A percentile compares a stretch with the other conserved stretches of the same genome.
Conservation (phyloP, 2,329 filamentous ascomycete species). For the Cladosporium sphaerospermum region DNA sequence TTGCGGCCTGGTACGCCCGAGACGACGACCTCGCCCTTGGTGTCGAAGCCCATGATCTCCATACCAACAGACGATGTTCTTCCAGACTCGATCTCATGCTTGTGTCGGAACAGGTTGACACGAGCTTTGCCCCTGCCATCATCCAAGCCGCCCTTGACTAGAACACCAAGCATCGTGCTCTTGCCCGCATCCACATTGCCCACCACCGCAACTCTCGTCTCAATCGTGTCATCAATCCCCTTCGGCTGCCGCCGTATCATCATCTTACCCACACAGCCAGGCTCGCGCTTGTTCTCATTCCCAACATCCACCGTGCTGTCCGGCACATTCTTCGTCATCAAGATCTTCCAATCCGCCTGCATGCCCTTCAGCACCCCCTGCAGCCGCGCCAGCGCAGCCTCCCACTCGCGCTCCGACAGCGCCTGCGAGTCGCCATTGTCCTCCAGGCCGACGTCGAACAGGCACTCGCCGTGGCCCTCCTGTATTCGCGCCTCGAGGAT, state of each 20-base stretch:
- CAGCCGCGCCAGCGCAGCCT: slow-evolving; percentile 61
- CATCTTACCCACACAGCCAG: slow-evolving; percentile 75
- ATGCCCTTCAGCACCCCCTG: slow-evolving; percentile 57
- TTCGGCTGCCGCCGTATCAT: slow-evolving; percentile 70
- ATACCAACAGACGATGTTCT: slow-evolving; percentile 94
- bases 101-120: slow-evolving; percentile 93
- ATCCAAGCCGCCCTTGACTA: slow-evolving; percentile 92
- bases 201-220: slow-evolving; percentile 93
- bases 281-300: slow-evolving; percentile 57
- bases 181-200: slow-evolving; percentile 98
- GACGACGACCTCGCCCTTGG: slow-evolving; percentile 71
- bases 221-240: slow-evolving; percentile 79
- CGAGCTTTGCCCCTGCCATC: slow-evolving; percentile 90
- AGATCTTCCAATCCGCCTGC: slow-evolving; percentile 69
- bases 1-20: slow-evolving; percentile 78
- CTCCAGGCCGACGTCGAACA: slow-evolving; percentile 90
- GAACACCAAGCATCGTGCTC: slow-evolving; percentile 88
- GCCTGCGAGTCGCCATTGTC: slow-evolving; percentile 81
- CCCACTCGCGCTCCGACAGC: slow-evolving; percentile 69
- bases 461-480: slow-evolving; percentile 80
- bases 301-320: slow-evolving; percentile 69
- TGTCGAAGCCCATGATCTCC: slow-evolving; percentile 98
- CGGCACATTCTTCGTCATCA: slow-evolving; percentile 80
- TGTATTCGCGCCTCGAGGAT: slow-evolving; percentile 63
- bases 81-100: slow-evolving; percentile 94